These are phyloP conservation scores for Phaffia rhodozyma DNA, from an alignment of 1,284 basidiomycete genomes.

Conservation along the genomic window DNA sequence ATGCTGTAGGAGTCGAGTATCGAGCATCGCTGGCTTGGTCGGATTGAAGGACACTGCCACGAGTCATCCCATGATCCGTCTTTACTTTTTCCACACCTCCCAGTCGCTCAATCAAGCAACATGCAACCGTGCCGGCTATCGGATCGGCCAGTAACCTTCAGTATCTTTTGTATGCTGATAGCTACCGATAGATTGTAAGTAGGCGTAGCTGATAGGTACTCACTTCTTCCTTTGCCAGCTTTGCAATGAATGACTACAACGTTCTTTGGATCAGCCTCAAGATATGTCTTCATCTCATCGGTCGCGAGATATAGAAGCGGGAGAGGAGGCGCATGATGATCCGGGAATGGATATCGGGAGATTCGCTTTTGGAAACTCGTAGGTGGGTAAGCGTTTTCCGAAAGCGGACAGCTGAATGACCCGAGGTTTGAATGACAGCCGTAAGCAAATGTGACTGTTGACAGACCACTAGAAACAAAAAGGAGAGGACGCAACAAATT, in stretches of 20 bases:
- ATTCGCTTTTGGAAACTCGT: constrained; percentile 44
- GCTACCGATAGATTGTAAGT: too few species aligned
- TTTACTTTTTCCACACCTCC: neutral
- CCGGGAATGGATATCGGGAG: constrained; percentile 75
- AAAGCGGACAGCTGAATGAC: constrained; percentile 46
- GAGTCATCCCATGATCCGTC: constrained; percentile 4
- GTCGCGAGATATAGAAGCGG: constrained; percentile 62
- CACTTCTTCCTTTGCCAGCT: constrained; percentile 36
- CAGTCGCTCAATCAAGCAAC: constrained; percentile 12
- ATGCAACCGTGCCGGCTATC: constrained; percentile 65
- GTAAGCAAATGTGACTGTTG: neutral
- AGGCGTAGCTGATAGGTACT: too few species aligned
- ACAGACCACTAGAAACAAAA: neutral
- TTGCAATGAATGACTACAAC: constrained; percentile 79
- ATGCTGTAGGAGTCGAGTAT: too few species aligned
- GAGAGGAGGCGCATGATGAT: constrained; percentile 78
- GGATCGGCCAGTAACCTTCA: constrained; percentile 37
- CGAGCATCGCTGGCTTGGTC: too few species aligned
- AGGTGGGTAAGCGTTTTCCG: constrained; percentile 39
- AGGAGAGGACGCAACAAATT: constrained; percentile 45
- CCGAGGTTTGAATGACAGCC: neutral
- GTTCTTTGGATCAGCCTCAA: constrained; percentile 49
- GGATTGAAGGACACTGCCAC: too few species aligned
- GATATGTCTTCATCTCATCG: constrained; percentile 66
- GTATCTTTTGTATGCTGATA: neutral